A percentile compares a stretch with the other conserved stretches of the same genome.
Conservation (phyloP, 1,139 yeast species). For the Citeromyces hawaiiensis region DNA sequence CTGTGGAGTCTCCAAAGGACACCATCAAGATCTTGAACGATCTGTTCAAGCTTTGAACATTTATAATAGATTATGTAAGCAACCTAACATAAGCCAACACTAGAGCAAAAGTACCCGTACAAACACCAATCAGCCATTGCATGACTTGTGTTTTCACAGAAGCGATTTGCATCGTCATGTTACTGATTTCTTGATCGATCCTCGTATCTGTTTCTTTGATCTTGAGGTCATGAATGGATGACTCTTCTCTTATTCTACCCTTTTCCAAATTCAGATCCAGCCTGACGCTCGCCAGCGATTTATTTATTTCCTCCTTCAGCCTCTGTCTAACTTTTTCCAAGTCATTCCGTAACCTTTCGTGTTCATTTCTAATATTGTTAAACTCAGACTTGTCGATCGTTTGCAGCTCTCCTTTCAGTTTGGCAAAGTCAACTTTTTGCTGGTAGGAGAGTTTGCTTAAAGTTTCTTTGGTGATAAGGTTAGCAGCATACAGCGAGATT, state of each 20-base stretch:
- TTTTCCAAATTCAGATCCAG: conserved; percentile 85
- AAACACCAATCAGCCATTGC: conserved; percentile 97
- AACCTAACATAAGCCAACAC: conserved; percentile 83
- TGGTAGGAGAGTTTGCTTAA: conserved; percentile 80
- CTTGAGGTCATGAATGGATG: conserved; percentile 82
- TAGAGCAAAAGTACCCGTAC: conserved; percentile 94
- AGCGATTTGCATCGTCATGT: conserved; percentile 90
- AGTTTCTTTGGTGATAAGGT: conserved; percentile 71
- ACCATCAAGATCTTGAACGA: conserved; percentile 79
- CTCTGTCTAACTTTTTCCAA: conserved; percentile 76
- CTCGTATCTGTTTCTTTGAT: conserved; percentile 91
- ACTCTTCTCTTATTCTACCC: conserved; percentile 90
- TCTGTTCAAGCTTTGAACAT: conserved; percentile 31
- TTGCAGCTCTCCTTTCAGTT: conserved; percentile 80
- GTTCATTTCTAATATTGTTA: conserved; percentile 71
- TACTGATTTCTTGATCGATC: conserved; percentile 89
- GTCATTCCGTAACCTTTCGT: conserved; percentile 74
- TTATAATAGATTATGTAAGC: conserved; percentile 31
- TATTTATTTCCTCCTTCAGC: conserved; percentile 83
- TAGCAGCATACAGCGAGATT: conserved; percentile 57
- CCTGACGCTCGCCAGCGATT: conserved; percentile 81
- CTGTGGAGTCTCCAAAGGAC: conserved; percentile 81
- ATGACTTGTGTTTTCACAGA: conserved; percentile 90
- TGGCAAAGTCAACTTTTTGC: conserved; percentile 93
- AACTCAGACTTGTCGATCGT: conserved; percentile 82